Evolutionary conservation across 164 flowering plant genomes (phyloP).

Genomic region (Annona cherimola): DNA sequence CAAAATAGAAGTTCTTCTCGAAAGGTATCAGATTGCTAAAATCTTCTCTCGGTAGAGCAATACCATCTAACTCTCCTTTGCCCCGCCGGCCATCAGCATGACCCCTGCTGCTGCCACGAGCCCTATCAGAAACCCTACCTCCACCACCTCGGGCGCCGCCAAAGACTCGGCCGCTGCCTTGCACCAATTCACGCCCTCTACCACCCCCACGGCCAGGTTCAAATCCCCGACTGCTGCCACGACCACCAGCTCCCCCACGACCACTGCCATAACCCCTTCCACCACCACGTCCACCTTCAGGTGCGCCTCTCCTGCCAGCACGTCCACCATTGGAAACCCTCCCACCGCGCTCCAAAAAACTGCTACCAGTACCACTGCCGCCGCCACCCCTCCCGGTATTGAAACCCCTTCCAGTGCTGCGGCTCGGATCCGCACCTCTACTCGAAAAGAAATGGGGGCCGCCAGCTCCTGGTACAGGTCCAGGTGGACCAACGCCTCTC

Average conservation of each 20-base stretch:
- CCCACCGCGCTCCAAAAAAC: conserved; percentile 2
- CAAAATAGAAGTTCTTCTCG: conserved; percentile 82
- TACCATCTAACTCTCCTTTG: conserved; percentile 53
- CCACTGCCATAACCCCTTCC: conserved; percentile 1
- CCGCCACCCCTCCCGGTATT: conserved; percentile 15
- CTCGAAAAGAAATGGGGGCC: not conserved
- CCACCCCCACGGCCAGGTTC: conserved; percentile 5
- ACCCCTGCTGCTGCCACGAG: conserved; percentile 36
- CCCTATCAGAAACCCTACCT: conserved; percentile 13
- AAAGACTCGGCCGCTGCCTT: conserved; percentile 28
- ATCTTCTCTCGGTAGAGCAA: conserved; percentile 72
- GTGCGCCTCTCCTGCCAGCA: conserved; percentile 11
- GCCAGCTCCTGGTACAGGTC: not conserved
- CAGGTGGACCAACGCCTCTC: conserved; percentile 7
- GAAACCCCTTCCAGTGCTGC: conserved; percentile 22
- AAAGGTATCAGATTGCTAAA: conserved; percentile 73
- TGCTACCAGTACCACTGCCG: conserved; percentile 10
- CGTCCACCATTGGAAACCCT: conserved; percentile 13
- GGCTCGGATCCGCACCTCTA: conserved; percentile 30
- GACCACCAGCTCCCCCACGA: conserved; percentile 6
- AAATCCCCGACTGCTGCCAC: conserved; percentile 7
- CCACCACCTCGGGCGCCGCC: conserved; percentile 27
- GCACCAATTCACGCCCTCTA: conserved; percentile 12
- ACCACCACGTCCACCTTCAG: conserved; percentile 4
- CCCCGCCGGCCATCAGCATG: conserved; percentile 42